Evolutionary conservation across 2,329 filamentous ascomycete species (phyloP).

Genomic region (Arthrobotrys entomopaga): DNA sequence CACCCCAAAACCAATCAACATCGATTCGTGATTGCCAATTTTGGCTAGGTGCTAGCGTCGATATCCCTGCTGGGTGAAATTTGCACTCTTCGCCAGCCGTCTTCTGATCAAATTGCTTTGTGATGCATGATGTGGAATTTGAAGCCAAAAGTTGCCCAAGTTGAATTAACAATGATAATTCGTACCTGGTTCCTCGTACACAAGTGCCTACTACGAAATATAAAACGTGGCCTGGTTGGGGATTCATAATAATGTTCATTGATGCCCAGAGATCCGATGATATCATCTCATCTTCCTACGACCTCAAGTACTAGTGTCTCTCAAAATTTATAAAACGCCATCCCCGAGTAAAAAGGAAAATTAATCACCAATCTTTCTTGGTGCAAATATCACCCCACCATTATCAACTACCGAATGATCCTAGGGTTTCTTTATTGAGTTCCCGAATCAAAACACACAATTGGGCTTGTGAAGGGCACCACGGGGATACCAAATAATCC

Average conservation of each 20-base stretch:
- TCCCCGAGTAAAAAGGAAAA: neutral
- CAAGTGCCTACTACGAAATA: too few relatives aligned
- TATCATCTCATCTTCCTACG: conserved; percentile 20
- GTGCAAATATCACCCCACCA: neutral
- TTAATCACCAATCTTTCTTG: neutral
- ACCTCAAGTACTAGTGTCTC: neutral
- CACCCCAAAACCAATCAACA: conserved; percentile 1
- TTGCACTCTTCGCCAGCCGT: neutral
- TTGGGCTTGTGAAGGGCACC: conserved; percentile 19
- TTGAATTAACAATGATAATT: neutral
- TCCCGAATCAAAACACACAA: neutral
- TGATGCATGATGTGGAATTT: conserved; percentile 12
- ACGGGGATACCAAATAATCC: conserved; percentile 5
- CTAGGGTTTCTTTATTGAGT: neutral
- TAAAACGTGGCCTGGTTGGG: conserved; percentile 28
- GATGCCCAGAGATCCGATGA: conserved; percentile 17
- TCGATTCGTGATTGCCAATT: conserved; percentile 5
- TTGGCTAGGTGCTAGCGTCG: conserved; percentile 9
- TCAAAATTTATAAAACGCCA: conserved; percentile 7
- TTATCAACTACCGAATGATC: neutral
- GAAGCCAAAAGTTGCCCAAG: conserved; percentile 7
- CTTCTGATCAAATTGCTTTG: conserved; percentile 3
- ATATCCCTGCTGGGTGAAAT: conserved; percentile 19
- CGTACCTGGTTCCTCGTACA: too few relatives aligned
- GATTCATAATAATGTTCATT: too few relatives aligned